phyloP scores from a whole-genome alignment of 176 grass and related monocot genomes.

The Raddia guianensis region DNA sequence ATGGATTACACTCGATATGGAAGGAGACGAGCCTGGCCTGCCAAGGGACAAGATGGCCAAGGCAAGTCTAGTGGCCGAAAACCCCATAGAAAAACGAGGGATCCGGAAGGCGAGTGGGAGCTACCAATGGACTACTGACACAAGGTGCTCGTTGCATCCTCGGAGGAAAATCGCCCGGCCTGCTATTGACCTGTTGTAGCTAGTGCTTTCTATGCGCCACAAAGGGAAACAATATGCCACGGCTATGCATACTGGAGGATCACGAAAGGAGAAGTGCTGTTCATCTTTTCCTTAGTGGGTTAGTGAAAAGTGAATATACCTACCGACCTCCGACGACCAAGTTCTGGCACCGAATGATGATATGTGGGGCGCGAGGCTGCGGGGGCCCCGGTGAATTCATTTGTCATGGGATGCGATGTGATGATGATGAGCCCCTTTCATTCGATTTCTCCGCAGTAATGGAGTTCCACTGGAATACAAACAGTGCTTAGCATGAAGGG shows the following conservation, averaged over 20 bases:
- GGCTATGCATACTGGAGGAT: slow-evolving; percentile 41
- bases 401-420: slow-evolving; percentile 16
- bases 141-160: background rate
- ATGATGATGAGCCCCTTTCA: slow-evolving; percentile 21
- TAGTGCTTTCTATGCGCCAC: slow-evolving; percentile 1
- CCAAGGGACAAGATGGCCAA: slow-evolving; percentile 22
- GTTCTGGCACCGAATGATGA: slow-evolving; percentile 10
- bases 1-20: slow-evolving; percentile 44
- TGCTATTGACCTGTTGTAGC: background rate
- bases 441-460: slow-evolving; percentile 30
- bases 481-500: no score
- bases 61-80: slow-evolving; percentile 43
- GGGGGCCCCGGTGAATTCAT: background rate
- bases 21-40: slow-evolving; percentile 41
- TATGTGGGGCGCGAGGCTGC: background rate
- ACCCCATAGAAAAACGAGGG: slow-evolving; percentile 43
- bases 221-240: slow-evolving; percentile 10
- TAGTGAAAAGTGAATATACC: slow-evolving; percentile 41
- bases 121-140: slow-evolving; percentile 79
- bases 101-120: slow-evolving; percentile 69
- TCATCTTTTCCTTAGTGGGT: slow-evolving; percentile 42
- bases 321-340: slow-evolving; percentile 12
- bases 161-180: background rate
- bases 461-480: background rate
- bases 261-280: slow-evolving; percentile 12